phyloP scores from a whole-genome alignment of 2,329 filamentous ascomycete genomes.

The Chaetomiaceae sp. region DNA sequence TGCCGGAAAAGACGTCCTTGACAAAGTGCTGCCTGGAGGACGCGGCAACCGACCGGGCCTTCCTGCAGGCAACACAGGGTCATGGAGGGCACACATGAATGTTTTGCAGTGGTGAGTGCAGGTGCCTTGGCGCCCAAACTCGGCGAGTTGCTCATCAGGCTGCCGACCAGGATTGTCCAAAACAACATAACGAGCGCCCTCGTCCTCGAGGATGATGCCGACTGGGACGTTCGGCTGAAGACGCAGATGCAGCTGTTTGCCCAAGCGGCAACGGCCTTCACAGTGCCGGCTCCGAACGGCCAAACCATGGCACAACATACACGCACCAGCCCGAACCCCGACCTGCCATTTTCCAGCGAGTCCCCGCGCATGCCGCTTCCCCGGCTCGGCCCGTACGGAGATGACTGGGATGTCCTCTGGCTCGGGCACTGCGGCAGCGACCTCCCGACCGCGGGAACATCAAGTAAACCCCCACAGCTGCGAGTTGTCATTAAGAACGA shows the following conservation, averaged over 20 bases:
- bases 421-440: slow-evolving; percentile 44
- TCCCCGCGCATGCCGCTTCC: slow-evolving; percentile 15
- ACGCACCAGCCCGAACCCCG: neutral
- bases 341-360: no score
- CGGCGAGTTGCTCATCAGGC: neutral
- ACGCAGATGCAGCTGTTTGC: slow-evolving; percentile 42
- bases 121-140: no score
- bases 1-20: slow-evolving; percentile 33
- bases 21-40: slow-evolving; percentile 34
- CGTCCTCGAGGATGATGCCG: slow-evolving; percentile 53
- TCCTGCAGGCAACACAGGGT: slow-evolving; percentile 30
- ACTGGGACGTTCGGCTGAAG: slow-evolving; percentile 52
- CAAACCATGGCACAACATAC: neutral
- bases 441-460: slow-evolving; percentile 23
- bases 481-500: slow-evolving; percentile 28
- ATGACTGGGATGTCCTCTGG: slow-evolving; percentile 50
- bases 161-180: slow-evolving; percentile 36
- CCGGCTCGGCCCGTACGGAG: slow-evolving; percentile 41
- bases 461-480: slow-evolving; percentile 7
- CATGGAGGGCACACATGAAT: slow-evolving; percentile 42
- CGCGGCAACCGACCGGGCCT: slow-evolving; percentile 26
- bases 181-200: slow-evolving; percentile 43
- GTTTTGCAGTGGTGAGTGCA: slow-evolving; percentile 21
- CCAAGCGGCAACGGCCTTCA: slow-evolving; percentile 32
- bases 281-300: slow-evolving; percentile 27